These are phyloP conservation scores for Camillea tinctor DNA, from an alignment of 2,329 filamentous ascomycete genomes.

Conservation along the genomic window DNA sequence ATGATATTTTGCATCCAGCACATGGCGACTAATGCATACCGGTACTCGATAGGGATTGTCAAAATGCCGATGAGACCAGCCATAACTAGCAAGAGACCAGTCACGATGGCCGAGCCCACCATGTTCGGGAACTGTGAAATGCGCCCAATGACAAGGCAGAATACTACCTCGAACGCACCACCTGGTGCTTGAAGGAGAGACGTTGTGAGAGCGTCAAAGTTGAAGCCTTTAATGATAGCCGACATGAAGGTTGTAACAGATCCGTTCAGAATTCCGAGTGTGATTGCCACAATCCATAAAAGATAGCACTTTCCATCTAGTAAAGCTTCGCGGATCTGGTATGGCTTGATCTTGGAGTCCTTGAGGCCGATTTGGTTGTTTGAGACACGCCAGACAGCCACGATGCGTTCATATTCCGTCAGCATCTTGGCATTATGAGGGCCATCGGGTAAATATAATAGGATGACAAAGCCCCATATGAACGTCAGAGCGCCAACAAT, in stretches of 20 bases:
- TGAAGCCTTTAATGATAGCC: constrained; percentile 36
- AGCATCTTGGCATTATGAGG: constrained; percentile 38
- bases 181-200: constrained; percentile 43
- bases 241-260: constrained; percentile 48
- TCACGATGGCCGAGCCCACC: constrained; percentile 19
- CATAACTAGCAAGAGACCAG: constrained; percentile 30
- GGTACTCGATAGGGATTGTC: constrained; percentile 43
- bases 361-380: constrained; percentile 42
- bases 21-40: constrained; percentile 49
- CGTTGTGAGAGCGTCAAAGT: constrained; percentile 36
- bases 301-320: constrained; percentile 36
- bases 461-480: constrained; percentile 21
- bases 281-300: constrained; percentile 40
- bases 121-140: constrained; percentile 44
- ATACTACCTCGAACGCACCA: constrained; percentile 33
- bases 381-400: constrained; percentile 40
- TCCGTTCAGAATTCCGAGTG: constrained; percentile 48
- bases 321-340: constrained; percentile 12
- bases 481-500: constrained; percentile 36
- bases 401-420: constrained; percentile 36
- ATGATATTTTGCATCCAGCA: constrained; percentile 52
- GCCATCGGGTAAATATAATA: constrained; percentile 36
- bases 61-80: constrained; percentile 50
- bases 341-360: constrained; percentile 33
- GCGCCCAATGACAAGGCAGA: constrained; percentile 37